phyloP scores from a whole-genome alignment of 192 early-diverging fungal genomes.

The Podochytrium sp. region DNA sequence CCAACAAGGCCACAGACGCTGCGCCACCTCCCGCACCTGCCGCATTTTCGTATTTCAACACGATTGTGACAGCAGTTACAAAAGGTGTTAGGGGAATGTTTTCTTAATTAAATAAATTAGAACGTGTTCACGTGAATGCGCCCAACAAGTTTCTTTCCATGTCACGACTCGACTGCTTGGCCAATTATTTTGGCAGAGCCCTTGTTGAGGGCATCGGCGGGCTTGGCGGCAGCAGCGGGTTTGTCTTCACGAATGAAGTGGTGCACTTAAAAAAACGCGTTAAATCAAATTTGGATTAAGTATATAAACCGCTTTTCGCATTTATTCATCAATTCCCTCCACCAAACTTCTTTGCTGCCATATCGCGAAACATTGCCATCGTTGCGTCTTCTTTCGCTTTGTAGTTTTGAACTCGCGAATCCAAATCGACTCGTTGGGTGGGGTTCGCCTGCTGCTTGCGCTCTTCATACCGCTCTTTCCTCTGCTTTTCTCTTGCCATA shows the following conservation, averaged over 20 bases:
- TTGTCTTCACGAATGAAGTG: not conserved
- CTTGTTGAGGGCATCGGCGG: not conserved
- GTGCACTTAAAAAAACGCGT: not conserved
- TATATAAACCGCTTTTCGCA: not conserved
- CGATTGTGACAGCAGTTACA: not conserved
- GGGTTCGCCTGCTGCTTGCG: conserved; percentile 35
- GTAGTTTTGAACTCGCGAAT: conserved; percentile 53
- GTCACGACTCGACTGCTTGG: not conserved
- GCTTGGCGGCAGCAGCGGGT: not conserved
- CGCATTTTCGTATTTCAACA: not conserved
- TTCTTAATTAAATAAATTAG: not conserved
- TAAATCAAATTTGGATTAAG: not conserved
- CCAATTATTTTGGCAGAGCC: not conserved
- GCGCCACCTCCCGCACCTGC: not conserved
- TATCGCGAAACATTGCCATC: not conserved
- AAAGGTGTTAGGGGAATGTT: not conserved
- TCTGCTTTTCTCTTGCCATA: conserved; percentile 44
- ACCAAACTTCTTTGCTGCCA: not conserved
- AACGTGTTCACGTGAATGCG: not conserved
- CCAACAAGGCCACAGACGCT: conserved; percentile 5
- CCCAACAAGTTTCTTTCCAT: not conserved
- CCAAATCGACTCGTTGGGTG: conserved; percentile 37
- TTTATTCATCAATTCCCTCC: not conserved
- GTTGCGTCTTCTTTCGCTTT: conserved; percentile 74
- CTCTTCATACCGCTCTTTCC: conserved; percentile 46